phyloP scores from a whole-genome alignment of 129 eudicot genomes.

The carrot (Daucus carota) region DH1_v3.0 NC_030388.2:1102501-1103000 shows the following conservation, averaged over 20 bases:
- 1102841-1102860: conserved; percentile 11
- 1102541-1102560: conserved; percentile 27
- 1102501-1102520: conserved; percentile 10
- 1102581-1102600: conserved; percentile 24
- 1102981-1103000: conserved; percentile 10
- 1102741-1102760: not conserved
- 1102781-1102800: not conserved
- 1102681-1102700: conserved; percentile 28
- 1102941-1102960: conserved; percentile 11
- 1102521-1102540: conserved; percentile 21
- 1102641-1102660: not conserved
- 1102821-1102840: conserved; percentile 12
- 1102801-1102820: conserved; percentile 3
- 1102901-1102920: not conserved
- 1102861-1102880: conserved; percentile 8
- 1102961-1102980: conserved; percentile 34
- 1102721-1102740: conserved; percentile 14
- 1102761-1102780: not conserved
- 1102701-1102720: conserved; percentile 26
- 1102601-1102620: conserved; percentile 31
- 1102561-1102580: conserved; percentile 7
- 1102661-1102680: not conserved
- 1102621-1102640: not conserved
- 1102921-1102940: conserved; percentile 22
- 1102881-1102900: conserved; percentile 2